Evolutionary conservation across 2,329 filamentous ascomycete species (phyloP), one percentile per base, ranked within the genome.

Genomic region (Xylaria polymorpha): DNA sequence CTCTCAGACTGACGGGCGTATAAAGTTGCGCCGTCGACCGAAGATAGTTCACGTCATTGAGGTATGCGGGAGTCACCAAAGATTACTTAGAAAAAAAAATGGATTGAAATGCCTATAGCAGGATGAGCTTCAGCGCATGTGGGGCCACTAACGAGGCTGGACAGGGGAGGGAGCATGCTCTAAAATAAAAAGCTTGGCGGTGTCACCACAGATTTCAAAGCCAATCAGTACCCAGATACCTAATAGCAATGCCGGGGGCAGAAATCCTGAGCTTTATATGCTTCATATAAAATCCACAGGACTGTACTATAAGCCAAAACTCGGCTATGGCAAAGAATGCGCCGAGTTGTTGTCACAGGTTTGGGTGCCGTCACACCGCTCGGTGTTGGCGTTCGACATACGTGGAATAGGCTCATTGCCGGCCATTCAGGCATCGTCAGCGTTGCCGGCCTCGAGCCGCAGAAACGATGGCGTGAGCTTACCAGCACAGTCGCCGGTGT

Each of bases 401-500:
- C 93, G 69, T 99, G 96, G 96, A 86, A 83, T 69, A 91, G 92
- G 62, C 88, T 99, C 50, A 80, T 98, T 37, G 89, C 92, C 50
- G 90, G 93, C 53, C 86, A 94, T 46, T 94, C 91, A 70, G 96
- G 94, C 72, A 89, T 99, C 75, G 86, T 90, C 67, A 95, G 92
- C 74, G 87, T 96, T 61, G 87, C 86, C 66, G 80, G 87, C 67
- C 85, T 88, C 61, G 87, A 85, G 69, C 90, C 81, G 71, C 84
- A 71, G 80, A 83, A 77, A 35, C 79, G 80, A 72, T 97, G 94
- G 86, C 85, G 84, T 9, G 87, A 90, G 51, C 84, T 98, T 50
- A 94, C 95, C 14, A 96, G 93, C 79, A 93, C 91, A 63, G 90
- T 98, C 61, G 95, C 94, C 51, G 96, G 92, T 1, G 78, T 96